phyloP scores from a whole-genome alignment of 2,329 filamentous ascomycete genomes.

The Neonectria ditissima region DNA sequence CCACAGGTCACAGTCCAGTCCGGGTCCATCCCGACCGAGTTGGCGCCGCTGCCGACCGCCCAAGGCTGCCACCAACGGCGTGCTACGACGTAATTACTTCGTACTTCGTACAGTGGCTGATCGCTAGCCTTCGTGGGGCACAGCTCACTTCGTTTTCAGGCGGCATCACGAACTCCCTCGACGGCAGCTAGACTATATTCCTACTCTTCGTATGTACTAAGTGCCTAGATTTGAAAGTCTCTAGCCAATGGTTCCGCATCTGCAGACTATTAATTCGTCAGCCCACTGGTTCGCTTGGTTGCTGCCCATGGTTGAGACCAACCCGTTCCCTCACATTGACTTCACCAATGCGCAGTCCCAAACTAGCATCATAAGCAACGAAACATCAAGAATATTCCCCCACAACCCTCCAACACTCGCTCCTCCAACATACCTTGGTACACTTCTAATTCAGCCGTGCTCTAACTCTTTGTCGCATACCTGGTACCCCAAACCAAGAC shows the following conservation, averaged over 20 bases:
- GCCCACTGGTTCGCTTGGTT: conserved; percentile 2
- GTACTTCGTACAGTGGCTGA: neutral
- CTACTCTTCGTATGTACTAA: no score
- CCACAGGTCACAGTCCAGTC: neutral
- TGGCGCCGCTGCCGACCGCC: neutral
- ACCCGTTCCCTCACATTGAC: neutral
- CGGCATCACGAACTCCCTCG: neutral
- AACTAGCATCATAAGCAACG: neutral
- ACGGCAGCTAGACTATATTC: neutral
- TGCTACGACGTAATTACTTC: neutral
- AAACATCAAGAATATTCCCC: neutral
- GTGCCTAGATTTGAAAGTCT: no score
- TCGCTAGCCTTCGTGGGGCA: neutral
- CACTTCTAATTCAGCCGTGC: neutral
- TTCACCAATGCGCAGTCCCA: neutral
- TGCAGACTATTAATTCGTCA: conserved; percentile 1
- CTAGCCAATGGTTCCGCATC: neutral
- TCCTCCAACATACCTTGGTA: neutral
- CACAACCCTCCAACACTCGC: neutral
- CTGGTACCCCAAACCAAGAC: neutral
- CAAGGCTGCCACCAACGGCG: neutral
- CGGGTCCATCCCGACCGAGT: neutral
- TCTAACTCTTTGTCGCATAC: neutral
- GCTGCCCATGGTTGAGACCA: conserved; percentile 12
- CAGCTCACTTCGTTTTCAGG: neutral